Conservation (phyloP, 768 basidiomycete genomes). For the Lactarius indigo region DNA sequence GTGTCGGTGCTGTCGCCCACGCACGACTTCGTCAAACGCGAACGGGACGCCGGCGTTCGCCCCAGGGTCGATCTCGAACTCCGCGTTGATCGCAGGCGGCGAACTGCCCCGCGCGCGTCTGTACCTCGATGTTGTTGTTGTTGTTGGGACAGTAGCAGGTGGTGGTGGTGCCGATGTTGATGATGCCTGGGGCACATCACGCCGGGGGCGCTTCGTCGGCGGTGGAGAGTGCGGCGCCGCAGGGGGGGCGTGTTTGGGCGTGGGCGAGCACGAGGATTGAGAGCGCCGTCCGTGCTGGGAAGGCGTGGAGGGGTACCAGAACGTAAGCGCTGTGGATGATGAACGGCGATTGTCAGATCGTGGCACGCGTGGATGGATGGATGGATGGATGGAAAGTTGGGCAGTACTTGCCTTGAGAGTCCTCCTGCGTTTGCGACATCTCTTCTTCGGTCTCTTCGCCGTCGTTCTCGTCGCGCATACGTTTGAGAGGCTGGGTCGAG, state of each 20-base stretch:
- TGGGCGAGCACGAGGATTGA: neutral
- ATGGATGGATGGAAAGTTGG: neutral
- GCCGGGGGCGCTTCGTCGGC: conserved; percentile 16
- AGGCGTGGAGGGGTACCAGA: conserved; percentile 17
- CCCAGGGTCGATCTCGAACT: conserved; percentile 61
- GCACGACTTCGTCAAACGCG: conserved; percentile 75
- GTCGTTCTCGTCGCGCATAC: conserved; percentile 6
- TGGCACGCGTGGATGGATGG: neutral
- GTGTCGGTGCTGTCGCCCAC: conserved; percentile 58
- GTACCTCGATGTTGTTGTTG: conserved; percentile 9
- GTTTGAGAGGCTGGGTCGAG: neutral
- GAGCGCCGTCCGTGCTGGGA: conserved; percentile 14
- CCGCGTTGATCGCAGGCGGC: conserved; percentile 15
- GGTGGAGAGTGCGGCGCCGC: conserved; percentile 12
- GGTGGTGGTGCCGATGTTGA: conserved; percentile 4
- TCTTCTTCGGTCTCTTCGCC: conserved; percentile 1
- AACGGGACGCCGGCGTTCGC: conserved; percentile 62
- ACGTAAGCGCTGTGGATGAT: conserved; percentile 14
- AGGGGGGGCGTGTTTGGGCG: neutral
- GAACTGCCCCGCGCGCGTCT: neutral
- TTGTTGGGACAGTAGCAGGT: too few relatives aligned
- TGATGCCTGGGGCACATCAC: neutral
- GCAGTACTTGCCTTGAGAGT: conserved; percentile 20
- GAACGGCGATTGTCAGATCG: neutral
- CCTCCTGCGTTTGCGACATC: conserved; percentile 25